A percentile compares a stretch with the other conserved stretches of the same genome.
These are phyloP conservation scores for Auricularia sp. DNA, from an alignment of 768 basidiomycete species.

Conservation along the genomic window DNA sequence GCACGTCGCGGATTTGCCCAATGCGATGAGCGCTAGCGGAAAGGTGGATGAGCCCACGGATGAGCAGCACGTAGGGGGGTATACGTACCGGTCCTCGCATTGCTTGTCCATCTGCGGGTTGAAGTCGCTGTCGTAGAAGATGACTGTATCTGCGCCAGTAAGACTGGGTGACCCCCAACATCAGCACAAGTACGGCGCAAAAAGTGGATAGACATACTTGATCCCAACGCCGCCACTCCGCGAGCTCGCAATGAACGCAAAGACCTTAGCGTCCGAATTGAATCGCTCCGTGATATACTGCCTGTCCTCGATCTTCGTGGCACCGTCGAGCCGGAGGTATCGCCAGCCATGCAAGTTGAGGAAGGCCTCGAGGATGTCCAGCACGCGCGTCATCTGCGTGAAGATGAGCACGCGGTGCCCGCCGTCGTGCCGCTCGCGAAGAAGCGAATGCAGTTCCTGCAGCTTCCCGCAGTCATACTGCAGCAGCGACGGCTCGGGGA, in stretches of 20 bases:
- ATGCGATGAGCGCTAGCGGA: conserved; percentile 83
- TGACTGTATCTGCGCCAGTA: conserved; percentile 87
- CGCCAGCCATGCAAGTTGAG: conserved; percentile 88
- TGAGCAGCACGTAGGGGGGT: neutral
- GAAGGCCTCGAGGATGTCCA: conserved; percentile 91
- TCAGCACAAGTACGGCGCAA: conserved; percentile 1
- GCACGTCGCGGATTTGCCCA: conserved; percentile 91
- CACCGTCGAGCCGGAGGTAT: conserved; percentile 89
- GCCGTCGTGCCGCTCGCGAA: conserved; percentile 75
- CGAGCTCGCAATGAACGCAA: conserved; percentile 84
- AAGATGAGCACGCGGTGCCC: conserved; percentile 91
- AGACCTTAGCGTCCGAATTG: conserved; percentile 68
- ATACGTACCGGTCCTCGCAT: conserved; percentile 78
- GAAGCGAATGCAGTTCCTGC: conserved; percentile 67
- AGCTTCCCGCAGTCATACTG: conserved; percentile 97
- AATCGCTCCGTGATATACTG: conserved; percentile 84
- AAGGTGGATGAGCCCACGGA: conserved; percentile 3
- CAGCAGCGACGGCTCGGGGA: conserved; percentile 79
- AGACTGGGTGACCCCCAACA: conserved; percentile 35
- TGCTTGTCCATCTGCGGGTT: conserved; percentile 97
- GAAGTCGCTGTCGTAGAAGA: conserved; percentile 97
- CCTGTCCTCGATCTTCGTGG: conserved; percentile 90
- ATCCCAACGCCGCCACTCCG: conserved; percentile 84
- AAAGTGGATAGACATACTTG: conserved; percentile 49
- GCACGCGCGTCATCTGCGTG: conserved; percentile 91